Evolutionary conservation across 129 eudicot genomes (phyloP).

Genomic region (Kitagawia praeruptora): DNA sequence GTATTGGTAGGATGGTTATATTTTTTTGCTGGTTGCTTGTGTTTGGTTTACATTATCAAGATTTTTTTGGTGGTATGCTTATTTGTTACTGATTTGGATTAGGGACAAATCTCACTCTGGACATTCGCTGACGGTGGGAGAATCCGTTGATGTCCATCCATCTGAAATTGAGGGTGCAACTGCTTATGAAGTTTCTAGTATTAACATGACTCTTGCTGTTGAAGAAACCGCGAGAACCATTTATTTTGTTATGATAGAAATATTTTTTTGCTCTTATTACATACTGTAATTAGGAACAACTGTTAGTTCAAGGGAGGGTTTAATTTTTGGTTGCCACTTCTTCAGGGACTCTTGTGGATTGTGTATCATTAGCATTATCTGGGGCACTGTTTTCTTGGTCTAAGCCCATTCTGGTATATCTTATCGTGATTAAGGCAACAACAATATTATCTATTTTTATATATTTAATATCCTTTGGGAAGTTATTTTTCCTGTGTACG

Average conservation of each 20-base stretch:
- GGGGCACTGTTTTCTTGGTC: conserved; percentile 95
- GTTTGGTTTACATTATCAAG: background rate
- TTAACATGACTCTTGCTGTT: background rate
- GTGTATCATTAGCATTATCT: conserved; percentile 87
- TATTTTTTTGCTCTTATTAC: background rate
- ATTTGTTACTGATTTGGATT: conserved; percentile 12
- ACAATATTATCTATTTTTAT: background rate
- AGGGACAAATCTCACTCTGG: conserved; percentile 81
- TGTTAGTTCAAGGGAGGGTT: background rate
- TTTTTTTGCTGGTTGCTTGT: background rate
- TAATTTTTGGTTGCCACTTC: background rate
- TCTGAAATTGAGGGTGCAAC: conserved; percentile 68
- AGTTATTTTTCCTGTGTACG: conserved; percentile 1
- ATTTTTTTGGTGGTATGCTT: background rate
- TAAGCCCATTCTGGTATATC: conserved; percentile 59
- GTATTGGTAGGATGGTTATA: background rate
- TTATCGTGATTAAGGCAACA: background rate
- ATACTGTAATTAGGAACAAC: background rate
- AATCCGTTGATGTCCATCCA: conserved; percentile 54
- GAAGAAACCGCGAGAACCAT: background rate
- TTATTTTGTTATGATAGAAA: background rate
- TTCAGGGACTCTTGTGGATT: conserved; percentile 89
- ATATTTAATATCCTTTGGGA: background rate
- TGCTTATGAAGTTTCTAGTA: conserved; percentile 91
- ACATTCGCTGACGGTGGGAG: conserved; percentile 62